Percentiles rank a stretch among this genome's conserved stretches.
phyloP scores from a whole-genome alignment of 257 asterid species.

The Henckelia pumila region DNA sequence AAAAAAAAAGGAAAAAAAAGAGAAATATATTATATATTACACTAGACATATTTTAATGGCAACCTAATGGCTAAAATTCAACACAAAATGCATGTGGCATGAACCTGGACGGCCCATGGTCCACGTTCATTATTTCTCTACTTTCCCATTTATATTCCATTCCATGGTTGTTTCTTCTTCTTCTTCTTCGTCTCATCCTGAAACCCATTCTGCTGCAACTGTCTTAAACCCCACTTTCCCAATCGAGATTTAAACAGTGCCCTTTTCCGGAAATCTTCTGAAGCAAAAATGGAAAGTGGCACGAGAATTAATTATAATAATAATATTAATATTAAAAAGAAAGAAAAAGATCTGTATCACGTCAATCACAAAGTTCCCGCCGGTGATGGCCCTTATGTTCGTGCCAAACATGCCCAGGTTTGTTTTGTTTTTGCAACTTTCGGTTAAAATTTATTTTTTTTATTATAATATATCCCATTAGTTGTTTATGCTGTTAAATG shows the following conservation, averaged over 20 bases:
- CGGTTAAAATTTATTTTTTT: too few relatives aligned
- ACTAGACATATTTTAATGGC: too few relatives aligned
- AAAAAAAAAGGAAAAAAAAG: too few relatives aligned
- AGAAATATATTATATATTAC: too few relatives aligned
- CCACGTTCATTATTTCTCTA: neutral
- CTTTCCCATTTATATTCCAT: neutral
- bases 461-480: too few relatives aligned
- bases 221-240: neutral
- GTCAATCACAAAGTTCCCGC: conserved; percentile 78
- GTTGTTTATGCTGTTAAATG: neutral
- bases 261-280: neutral
- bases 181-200: neutral
- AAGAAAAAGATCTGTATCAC: conserved; percentile 39
- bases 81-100: too few relatives aligned
- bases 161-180: neutral
- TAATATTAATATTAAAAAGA: conserved; percentile 23
- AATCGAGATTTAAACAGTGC: neutral
- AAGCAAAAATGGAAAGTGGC: conserved; percentile 22
- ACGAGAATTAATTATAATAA: too few relatives aligned
- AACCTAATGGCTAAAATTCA: too few relatives aligned
- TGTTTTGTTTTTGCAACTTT: neutral
- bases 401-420: conserved; percentile 90
- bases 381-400: conserved; percentile 90
- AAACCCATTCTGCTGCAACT: neutral
- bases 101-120: neutral